Evolutionary conservation across 2,329 filamentous ascomycete genomes (phyloP).

Genomic region (Colletotrichum sp.): DNA sequence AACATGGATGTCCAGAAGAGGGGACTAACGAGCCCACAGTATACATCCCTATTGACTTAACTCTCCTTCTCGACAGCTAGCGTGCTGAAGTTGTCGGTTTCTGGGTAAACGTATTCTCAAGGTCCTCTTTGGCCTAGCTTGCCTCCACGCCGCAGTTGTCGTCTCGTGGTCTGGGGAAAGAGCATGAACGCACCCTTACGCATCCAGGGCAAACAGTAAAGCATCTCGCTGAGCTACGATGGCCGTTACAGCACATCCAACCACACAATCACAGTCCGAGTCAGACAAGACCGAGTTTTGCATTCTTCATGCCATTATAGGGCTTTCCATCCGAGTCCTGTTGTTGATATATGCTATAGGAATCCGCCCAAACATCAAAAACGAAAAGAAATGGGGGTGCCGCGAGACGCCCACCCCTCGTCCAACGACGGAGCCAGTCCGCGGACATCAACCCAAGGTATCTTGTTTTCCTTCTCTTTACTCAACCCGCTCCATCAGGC

Average conservation of each 20-base stretch:
- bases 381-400: conserved; percentile 5
- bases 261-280: not conserved
- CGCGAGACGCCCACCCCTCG: not conserved
- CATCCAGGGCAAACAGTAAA: not conserved
- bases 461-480: conserved; percentile 5
- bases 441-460: conserved; percentile 16
- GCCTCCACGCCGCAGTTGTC: not conserved
- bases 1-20: not conserved
- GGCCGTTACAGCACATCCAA: not conserved
- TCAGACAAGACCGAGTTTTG: not conserved
- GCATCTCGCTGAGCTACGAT: not conserved
- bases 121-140: not conserved
- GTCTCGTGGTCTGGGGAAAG: not conserved
- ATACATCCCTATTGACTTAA: not conserved
- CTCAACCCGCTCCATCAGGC: not conserved
- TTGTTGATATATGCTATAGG: conserved; percentile 11
- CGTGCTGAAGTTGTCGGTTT: not conserved
- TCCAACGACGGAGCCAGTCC: conserved; percentile 16
- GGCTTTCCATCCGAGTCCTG: not conserved
- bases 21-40: not conserved
- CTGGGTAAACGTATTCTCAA: not conserved
- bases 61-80: not conserved
- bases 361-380: conserved; percentile 1
- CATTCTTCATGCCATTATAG: not conserved
- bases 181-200: not conserved